A percentile compares a stretch with the other conserved stretches of the same genome.
Evolutionary conservation across 768 basidiomycete species (phyloP).

Genomic region (Rhizopogon vinicolor): DNA sequence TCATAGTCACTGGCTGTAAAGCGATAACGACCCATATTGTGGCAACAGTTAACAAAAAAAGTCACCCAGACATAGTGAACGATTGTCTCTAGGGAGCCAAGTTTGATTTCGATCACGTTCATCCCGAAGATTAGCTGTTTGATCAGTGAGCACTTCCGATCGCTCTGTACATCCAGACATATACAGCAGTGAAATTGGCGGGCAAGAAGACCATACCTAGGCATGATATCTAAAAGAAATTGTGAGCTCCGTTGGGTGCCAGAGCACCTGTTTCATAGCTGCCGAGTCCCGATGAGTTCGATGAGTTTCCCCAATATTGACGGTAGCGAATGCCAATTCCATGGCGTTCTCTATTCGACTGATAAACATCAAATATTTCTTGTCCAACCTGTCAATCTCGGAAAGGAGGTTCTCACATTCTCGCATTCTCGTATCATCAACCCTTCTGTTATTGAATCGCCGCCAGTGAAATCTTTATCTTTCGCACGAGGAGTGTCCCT

Average conservation of each 20-base stretch:
- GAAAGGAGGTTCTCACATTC: constrained; percentile 30
- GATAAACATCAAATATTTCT: constrained; percentile 21
- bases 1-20: no score
- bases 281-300: constrained; percentile 44
- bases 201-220: constrained; percentile 62
- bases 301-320: constrained; percentile 55
- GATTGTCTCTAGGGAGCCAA: constrained; percentile 23
- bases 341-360: constrained; percentile 28
- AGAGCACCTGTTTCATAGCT: constrained; percentile 31
- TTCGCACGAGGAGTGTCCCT: constrained; percentile 37
- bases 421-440: constrained; percentile 13
- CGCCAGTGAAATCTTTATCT: constrained; percentile 9
- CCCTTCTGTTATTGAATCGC: not conserved
- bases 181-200: constrained; percentile 37
- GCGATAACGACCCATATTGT: constrained; percentile 51
- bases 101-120: constrained; percentile 25
- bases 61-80: constrained; percentile 35
- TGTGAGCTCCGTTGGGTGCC: not conserved
- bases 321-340: constrained; percentile 46
- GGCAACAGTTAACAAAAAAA: constrained; percentile 38
- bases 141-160: constrained; percentile 3
- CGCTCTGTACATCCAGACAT: not conserved
- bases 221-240: constrained; percentile 40
- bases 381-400: constrained; percentile 36
- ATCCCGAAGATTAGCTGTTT: constrained; percentile 27